Conservation (phyloP, 164 flowering plant genomes). For the Tetracentron sinense region DNA sequence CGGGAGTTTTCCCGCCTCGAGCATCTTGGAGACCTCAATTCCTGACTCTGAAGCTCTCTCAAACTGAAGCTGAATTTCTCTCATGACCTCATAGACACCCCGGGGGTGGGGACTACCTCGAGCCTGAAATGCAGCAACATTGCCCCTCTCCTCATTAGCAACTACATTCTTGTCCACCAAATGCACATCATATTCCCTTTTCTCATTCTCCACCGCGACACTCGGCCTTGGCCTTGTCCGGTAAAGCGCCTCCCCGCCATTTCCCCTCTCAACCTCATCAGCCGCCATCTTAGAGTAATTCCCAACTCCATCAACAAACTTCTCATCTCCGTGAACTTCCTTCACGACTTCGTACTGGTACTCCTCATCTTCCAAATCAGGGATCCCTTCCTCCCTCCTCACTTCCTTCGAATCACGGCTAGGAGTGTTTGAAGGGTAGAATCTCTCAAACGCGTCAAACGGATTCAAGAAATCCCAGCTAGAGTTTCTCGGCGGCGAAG, state of each 20-base stretch:
- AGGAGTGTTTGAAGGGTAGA: constrained; percentile 53
- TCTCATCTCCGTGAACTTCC: constrained; percentile 65
- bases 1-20: constrained; percentile 78
- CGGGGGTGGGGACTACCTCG: constrained; percentile 28
- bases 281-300: constrained; percentile 21
- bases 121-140: constrained; percentile 31
- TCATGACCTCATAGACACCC: constrained; percentile 48
- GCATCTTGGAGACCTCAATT: constrained; percentile 65
- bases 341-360: constrained; percentile 66
- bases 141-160: constrained; percentile 34
- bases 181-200: constrained; percentile 66
- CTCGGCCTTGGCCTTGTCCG: constrained; percentile 35
- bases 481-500: constrained; percentile 66
- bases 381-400: constrained; percentile 97
- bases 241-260: constrained; percentile 26
- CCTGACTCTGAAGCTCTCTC: constrained; percentile 73
- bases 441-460: constrained; percentile 46
- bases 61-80: constrained; percentile 67
- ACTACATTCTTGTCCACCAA: constrained; percentile 74
- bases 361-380: constrained; percentile 93
- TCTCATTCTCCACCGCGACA: constrained; percentile 30
- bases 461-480: constrained; percentile 85
- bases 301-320: constrained; percentile 32
- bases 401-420: constrained; percentile 76
- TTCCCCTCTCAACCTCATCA: constrained; percentile 16